Percentiles rank a stretch among this genome's conserved stretches.
Conservation (phyloP, 179 eudicot genomes). For the Dionaea muscipula region DNA sequence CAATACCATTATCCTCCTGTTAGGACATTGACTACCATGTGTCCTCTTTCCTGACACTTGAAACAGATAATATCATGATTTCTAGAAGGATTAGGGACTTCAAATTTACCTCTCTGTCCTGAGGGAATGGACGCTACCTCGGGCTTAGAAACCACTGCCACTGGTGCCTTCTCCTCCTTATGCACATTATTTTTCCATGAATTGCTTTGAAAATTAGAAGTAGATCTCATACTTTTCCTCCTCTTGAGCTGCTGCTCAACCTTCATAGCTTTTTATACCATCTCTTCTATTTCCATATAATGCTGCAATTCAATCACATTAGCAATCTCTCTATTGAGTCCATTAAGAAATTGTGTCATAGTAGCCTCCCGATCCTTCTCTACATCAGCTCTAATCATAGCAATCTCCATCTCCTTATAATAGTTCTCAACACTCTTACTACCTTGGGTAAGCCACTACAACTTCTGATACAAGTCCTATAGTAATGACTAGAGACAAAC, state of each 20-base stretch:
- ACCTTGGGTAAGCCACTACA: conserved; percentile 1
- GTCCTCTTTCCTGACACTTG: too few relatives aligned
- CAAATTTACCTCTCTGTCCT: neutral
- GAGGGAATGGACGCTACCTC: too few relatives aligned
- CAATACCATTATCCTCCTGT: neutral
- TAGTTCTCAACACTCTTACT: conserved; percentile 3
- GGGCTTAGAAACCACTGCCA: too few relatives aligned
- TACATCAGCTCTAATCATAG: neutral
- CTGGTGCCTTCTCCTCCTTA: too few relatives aligned
- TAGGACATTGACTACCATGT: too few relatives aligned
- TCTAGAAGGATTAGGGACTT: neutral
- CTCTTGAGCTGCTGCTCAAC: too few relatives aligned
- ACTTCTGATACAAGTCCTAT: neutral
- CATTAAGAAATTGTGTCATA: too few relatives aligned
- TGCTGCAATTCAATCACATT: neutral
- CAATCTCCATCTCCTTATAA: neutral
- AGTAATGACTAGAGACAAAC: conserved; percentile 2
- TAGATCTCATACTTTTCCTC: neutral
- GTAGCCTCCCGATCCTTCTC: too few relatives aligned
- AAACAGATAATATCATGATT: neutral
- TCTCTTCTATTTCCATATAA: neutral
- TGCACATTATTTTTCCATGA: too few relatives aligned
- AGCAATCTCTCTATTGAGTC: too few relatives aligned
- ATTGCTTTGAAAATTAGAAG: neutral
- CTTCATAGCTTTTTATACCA: neutral